Evolutionary conservation across 192 early-diverging fungal genomes (phyloP), one percentile per base, ranked within the genome.

Genomic region (Backusella tarrabulga): DNA sequence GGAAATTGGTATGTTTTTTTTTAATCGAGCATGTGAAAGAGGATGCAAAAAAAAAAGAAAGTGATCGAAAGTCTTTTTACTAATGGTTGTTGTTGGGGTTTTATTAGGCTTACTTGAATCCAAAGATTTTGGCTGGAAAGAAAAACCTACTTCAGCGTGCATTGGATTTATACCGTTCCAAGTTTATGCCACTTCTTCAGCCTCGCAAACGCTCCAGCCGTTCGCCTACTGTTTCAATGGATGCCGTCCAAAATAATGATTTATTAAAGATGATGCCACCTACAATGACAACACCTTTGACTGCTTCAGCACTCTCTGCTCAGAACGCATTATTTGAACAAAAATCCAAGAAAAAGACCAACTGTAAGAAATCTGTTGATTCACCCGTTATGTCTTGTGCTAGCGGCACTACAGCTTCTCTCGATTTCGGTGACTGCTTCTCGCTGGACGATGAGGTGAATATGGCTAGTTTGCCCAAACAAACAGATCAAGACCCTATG

Each of bases 1-100:
- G 92, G 92, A 90, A 90, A 79, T 80, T 83, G 77, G 77, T 78
- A 78, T n/a, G 56, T 26, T 34, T 60, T 56, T 56, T 56, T 56
- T 21, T 9, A 56, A 21, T n/a, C 7, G 8, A 21, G 21, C 71
- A 44, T 72, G 52, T 46, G 42, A 44, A 41, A 38, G 68, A 26
- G 34, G 34, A 9, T 69, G 32, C 9, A 60, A 29, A 67, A 29
- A 60, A 21, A 38, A 15, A 63, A 63, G n/a, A 56, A 63, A 63
- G 11, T 23, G 54, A 50, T 1, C 11, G 44, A 56, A 21, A 4
- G 0, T 50, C 23, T 21, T 35, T 17, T 34, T 14, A 17, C 17
- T 34, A 56, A 17, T 74, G 21, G 26, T 19, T 38, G 42, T 73
- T 26, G 0, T 41, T 14, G 6, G 36, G 6, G 34, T 4, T 32